Percentiles rank a stretch among this genome's conserved stretches.
Evolutionary conservation across 371 early-diverging fungal species (phyloP).

Genomic region (Circinella umbellata): DNA sequence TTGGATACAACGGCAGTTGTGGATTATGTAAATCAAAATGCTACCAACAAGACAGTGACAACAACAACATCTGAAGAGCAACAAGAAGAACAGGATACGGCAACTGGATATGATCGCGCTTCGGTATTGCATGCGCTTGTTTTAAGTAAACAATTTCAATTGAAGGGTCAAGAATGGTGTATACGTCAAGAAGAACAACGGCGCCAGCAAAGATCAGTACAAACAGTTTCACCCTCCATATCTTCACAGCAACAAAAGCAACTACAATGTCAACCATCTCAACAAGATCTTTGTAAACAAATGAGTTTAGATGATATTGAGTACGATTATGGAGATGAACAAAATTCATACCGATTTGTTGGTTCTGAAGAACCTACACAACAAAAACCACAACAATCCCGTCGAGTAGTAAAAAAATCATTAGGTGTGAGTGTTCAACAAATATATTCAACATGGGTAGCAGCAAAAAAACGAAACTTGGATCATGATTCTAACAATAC

Average conservation of each 20-base stretch:
- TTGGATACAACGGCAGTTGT: constrained; percentile 12
- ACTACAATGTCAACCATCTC: neutral
- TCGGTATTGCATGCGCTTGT: constrained; percentile 31
- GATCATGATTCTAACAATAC: neutral
- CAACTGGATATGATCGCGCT: constrained; percentile 13
- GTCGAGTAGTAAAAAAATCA: neutral
- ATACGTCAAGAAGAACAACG: neutral
- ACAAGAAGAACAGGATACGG: neutral
- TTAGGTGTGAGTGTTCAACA: constrained; percentile 5
- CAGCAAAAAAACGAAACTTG: neutral
- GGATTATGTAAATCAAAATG: neutral
- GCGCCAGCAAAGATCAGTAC: neutral
- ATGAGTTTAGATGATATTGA: constrained; percentile 10
- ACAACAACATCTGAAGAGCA: neutral
- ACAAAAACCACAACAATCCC: neutral
- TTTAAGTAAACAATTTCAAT: constrained; percentile 24
- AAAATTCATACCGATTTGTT: too few species aligned
- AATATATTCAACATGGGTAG: constrained; percentile 12
- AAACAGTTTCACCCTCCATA: neutral
- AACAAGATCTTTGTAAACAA: neutral
- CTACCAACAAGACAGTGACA: neutral
- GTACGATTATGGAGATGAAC: neutral
- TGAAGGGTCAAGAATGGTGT: constrained; percentile 14
- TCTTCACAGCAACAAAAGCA: neutral
- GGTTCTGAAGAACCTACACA: neutral